phyloP scores from a whole-genome alignment of 2,329 filamentous ascomycete genomes.

The Phialophora macrospora region DNA sequence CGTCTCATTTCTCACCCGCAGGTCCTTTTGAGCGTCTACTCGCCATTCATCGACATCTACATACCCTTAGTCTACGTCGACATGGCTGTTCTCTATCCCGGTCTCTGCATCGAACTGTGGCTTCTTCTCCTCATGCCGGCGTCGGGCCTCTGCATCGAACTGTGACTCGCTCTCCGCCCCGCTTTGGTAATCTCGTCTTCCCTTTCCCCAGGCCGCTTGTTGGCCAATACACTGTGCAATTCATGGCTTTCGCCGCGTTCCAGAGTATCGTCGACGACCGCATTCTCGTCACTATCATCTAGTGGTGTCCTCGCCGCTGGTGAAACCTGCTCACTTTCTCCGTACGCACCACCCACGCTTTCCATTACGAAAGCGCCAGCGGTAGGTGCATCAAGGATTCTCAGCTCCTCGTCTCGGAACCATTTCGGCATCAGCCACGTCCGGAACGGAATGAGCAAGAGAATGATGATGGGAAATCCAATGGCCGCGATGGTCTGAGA shows the following conservation, averaged over 20 bases:
- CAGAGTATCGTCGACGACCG: constrained; percentile 45
- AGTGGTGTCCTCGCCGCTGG: constrained; percentile 20
- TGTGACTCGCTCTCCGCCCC: constrained; percentile 35
- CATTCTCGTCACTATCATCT: constrained; percentile 33
- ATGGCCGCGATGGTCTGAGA: constrained; percentile 83
- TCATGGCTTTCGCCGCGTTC: constrained; percentile 51
- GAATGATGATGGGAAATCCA: constrained; percentile 76
- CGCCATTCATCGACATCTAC: neutral
- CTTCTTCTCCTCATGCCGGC: constrained; percentile 30
- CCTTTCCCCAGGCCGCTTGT: constrained; percentile 3
- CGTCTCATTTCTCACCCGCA: neutral
- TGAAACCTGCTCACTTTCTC: constrained; percentile 44
- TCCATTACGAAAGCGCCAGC: constrained; percentile 78
- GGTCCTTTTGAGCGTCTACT: neutral
- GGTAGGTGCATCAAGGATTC: constrained; percentile 71
- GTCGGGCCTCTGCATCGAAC: constrained; percentile 23
- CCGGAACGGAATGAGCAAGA: constrained; percentile 69
- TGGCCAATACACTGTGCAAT: constrained; percentile 34
- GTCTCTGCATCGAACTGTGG: constrained; percentile 27
- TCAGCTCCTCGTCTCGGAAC: constrained; percentile 66
- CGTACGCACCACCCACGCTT: constrained; percentile 69
- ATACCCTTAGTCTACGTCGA: neutral
- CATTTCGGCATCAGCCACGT: constrained; percentile 66
- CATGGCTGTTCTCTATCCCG: neutral
- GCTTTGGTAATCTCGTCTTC: constrained; percentile 7